Evolutionary conservation across 345 rosid genomes (phyloP).

Genomic region (Triadica sebifera): DNA sequence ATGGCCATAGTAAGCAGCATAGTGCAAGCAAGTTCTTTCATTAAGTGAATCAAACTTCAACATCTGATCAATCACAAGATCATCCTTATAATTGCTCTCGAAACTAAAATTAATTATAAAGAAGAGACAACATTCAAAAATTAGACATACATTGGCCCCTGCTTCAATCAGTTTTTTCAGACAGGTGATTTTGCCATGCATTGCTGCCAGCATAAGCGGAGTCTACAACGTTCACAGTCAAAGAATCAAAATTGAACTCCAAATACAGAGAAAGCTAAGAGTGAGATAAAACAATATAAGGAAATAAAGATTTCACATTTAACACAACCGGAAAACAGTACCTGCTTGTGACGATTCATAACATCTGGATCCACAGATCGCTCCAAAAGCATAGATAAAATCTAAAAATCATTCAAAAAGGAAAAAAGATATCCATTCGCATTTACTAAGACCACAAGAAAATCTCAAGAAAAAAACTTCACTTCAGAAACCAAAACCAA

Average conservation of each 20-base stretch:
- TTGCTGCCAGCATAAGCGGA: slow-evolving; percentile 97
- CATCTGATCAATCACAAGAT: slow-evolving; percentile 45
- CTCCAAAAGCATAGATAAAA: slow-evolving; percentile 68
- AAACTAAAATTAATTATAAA: neutral
- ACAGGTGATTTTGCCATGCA: slow-evolving; percentile 85
- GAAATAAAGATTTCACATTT: neutral
- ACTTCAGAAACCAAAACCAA: neutral
- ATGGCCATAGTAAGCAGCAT: slow-evolving; percentile 91
- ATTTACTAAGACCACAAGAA: slow-evolving; percentile 7
- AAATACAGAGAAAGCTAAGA: neutral
- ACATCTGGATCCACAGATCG: slow-evolving; percentile 73
- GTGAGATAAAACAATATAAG: slow-evolving; percentile 1
- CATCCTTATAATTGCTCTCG: slow-evolving; percentile 7
- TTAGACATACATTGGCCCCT: slow-evolving; percentile 83
- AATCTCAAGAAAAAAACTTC: neutral
- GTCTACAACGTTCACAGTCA: slow-evolving; percentile 47
- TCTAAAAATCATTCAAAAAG: slow-evolving; percentile 41
- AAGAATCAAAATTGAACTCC: slow-evolving; percentile 14
- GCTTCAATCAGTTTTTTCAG: slow-evolving; percentile 82
- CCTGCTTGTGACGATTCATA: slow-evolving; percentile 94
- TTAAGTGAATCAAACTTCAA: slow-evolving; percentile 85
- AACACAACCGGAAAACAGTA: slow-evolving; percentile 15
- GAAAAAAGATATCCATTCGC: slow-evolving; percentile 19
- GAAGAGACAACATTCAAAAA: neutral
- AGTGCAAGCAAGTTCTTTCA: slow-evolving; percentile 92